A percentile compares a stretch with the other conserved stretches of the same genome.
Conservation (phyloP, 768 basidiomycete species). For the Calvatia gigantea region DNA sequence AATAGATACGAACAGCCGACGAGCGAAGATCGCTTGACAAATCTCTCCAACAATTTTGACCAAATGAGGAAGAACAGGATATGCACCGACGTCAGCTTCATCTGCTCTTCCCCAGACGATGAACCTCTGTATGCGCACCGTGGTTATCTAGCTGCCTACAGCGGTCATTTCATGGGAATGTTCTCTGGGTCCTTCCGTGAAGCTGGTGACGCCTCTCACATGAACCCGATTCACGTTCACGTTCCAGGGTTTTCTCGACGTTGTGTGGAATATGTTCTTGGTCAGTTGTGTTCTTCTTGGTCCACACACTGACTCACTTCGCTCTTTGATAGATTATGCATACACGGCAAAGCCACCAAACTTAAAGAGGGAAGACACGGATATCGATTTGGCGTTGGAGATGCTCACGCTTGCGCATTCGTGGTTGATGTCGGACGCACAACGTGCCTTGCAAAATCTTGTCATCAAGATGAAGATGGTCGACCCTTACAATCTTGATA, state of each 20-base stretch:
- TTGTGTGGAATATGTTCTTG: slow-evolving; percentile 4
- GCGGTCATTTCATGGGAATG: slow-evolving; percentile 27
- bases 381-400: not conserved
- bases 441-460: not conserved
- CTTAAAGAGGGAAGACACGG: not conserved
- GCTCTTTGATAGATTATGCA: not conserved
- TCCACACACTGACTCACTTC: not conserved
- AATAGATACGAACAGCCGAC: slow-evolving; percentile 11
- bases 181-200: slow-evolving; percentile 26
- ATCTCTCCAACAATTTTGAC: slow-evolving; percentile 27
- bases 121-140: slow-evolving; percentile 31
- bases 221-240: not conserved
- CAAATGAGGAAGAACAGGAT: slow-evolving; percentile 26
- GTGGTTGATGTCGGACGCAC: slow-evolving; percentile 4
- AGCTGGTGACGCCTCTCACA: not conserved
- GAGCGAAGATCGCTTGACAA: slow-evolving; percentile 12
- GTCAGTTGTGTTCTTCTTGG: not conserved
- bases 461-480: slow-evolving; percentile 6
- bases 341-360: slow-evolving; percentile 1
- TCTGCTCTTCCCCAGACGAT: slow-evolving; percentile 24
- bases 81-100: slow-evolving; percentile 32
- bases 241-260: not conserved
- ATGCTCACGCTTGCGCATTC: not conserved
- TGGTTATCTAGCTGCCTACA: slow-evolving; percentile 32
- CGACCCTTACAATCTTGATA: slow-evolving; percentile 2